These are phyloP conservation scores for Ilex paraguariensis DNA, from an alignment of 305 asterid species.

Conservation along the genomic window DNA sequence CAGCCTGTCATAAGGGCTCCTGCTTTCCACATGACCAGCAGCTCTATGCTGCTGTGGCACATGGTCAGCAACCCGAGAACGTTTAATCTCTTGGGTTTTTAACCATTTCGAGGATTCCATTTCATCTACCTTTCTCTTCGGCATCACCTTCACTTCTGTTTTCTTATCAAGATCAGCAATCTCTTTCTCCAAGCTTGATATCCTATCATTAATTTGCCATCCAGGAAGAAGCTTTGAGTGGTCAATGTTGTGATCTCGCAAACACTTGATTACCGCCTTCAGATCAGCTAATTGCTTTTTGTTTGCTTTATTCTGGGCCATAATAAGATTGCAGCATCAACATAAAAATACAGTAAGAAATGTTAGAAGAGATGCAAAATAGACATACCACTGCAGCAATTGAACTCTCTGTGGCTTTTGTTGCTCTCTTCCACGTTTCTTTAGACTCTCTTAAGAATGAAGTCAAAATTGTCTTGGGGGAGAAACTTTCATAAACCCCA, in stretches of 20 bases:
- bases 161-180: constrained; percentile 30
- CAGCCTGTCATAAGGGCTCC: constrained; percentile 9
- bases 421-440: constrained; percentile 39
- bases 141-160: constrained; percentile 25
- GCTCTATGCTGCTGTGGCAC: constrained; percentile 27
- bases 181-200: constrained; percentile 46
- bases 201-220: constrained; percentile 62
- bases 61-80: constrained; percentile 33
- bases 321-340: constrained; percentile 12
- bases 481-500: constrained; percentile 55
- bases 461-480: constrained; percentile 44
- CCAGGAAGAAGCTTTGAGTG: constrained; percentile 54
- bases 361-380: background rate
- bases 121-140: constrained; percentile 54
- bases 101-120: constrained; percentile 31
- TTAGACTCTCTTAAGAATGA: constrained; percentile 53
- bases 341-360: constrained; percentile 1
- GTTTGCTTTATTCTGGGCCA: constrained; percentile 58
- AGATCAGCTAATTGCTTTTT: constrained; percentile 48
- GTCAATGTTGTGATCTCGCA: constrained; percentile 57
- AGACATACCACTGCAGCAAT: constrained; percentile 32
- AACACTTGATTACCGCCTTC: constrained; percentile 45
- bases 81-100: constrained; percentile 48
- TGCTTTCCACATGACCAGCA: constrained; percentile 20
- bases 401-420: constrained; percentile 38